A percentile compares a stretch with the other conserved stretches of the same genome.
Evolutionary conservation across 352 stramenopile species (phyloP).

Genomic region (Globisporangium splendens): DNA sequence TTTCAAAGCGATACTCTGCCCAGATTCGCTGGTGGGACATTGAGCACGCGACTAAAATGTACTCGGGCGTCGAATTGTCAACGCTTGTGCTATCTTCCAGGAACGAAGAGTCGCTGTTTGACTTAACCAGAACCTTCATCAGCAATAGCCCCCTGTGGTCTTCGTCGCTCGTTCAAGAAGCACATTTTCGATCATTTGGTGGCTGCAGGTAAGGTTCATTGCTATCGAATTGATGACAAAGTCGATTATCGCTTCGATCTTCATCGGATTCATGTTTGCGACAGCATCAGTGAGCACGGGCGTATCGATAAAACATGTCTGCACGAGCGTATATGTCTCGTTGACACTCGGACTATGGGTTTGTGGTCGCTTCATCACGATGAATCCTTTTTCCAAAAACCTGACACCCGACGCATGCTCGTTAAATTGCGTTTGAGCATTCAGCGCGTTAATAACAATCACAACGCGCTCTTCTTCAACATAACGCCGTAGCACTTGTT

Average conservation of each 20-base stretch:
- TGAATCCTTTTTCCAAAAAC: conserved; percentile 39
- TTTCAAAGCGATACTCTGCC: no score
- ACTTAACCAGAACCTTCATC: no score
- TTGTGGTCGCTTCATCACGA: conserved; percentile 21
- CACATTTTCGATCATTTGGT: conserved; percentile 22
- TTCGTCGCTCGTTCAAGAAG: conserved; percentile 16
- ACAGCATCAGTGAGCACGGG: conserved; percentile 9
- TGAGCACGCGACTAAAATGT: no score
- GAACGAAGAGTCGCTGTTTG: no score
- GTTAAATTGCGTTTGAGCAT: conserved; percentile 37
- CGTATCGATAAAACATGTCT: conserved; percentile 19
- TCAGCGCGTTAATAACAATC: conserved; percentile 30
- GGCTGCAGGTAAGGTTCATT: conserved; percentile 18
- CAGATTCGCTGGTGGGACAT: no score
- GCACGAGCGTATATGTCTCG: background rate
- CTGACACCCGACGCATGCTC: conserved; percentile 36
- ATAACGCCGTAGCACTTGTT: conserved; percentile 26
- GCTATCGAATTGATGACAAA: conserved; percentile 16
- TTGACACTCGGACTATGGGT: no score
- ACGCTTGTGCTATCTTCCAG: no score
- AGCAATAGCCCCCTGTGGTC: background rate
- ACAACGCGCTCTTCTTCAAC: conserved; percentile 32
- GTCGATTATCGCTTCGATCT: conserved; percentile 16
- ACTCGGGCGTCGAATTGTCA: no score
- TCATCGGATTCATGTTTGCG: background rate